Evolutionary conservation across 805 yeast genomes (phyloP).

Genomic region (Starmera pachycereana): DNA sequence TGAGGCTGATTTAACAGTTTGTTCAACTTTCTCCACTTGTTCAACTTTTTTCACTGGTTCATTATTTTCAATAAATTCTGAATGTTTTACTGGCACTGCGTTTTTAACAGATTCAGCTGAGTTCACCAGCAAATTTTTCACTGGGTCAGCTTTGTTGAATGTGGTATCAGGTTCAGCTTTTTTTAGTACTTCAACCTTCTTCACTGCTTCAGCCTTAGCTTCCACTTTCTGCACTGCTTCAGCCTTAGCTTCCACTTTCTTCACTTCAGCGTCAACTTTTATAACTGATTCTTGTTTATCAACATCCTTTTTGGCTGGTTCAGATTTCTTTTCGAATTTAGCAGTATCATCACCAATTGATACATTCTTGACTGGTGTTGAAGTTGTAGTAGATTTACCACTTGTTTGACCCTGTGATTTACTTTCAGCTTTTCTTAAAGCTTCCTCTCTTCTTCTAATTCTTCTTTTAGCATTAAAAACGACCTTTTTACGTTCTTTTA

Average conservation of each 20-base stretch:
- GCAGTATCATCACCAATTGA: not conserved
- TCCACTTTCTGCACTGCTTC: not conserved
- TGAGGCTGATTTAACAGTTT: too few species aligned
- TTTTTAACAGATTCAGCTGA: not conserved
- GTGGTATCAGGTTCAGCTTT: not conserved
- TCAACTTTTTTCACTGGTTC: not conserved
- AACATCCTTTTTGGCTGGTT: not conserved
- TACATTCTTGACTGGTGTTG: too few species aligned
- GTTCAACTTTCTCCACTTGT: not conserved
- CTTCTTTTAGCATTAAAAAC: constrained; percentile 6
- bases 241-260: not conserved
- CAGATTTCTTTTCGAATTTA: not conserved
- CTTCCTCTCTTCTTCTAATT: constrained; percentile 1
- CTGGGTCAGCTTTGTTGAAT: not conserved
- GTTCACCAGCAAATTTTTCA: not conserved
- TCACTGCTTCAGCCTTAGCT: not conserved
- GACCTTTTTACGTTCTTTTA: constrained; percentile 1
- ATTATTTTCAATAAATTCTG: constrained; percentile 1
- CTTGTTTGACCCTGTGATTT: constrained; percentile 7
- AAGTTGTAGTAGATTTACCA: not conserved
- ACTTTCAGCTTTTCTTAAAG: constrained; percentile 4
- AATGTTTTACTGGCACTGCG: not conserved
- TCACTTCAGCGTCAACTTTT: not conserved
- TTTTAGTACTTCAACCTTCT: too few species aligned
- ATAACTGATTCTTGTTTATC: not conserved